A percentile compares a stretch with the other conserved stretches of the same genome.
These are phyloP conservation scores for Mariannaea sp. DNA, from an alignment of 2,329 filamentous ascomycete species.

Conservation along the genomic window DNA sequence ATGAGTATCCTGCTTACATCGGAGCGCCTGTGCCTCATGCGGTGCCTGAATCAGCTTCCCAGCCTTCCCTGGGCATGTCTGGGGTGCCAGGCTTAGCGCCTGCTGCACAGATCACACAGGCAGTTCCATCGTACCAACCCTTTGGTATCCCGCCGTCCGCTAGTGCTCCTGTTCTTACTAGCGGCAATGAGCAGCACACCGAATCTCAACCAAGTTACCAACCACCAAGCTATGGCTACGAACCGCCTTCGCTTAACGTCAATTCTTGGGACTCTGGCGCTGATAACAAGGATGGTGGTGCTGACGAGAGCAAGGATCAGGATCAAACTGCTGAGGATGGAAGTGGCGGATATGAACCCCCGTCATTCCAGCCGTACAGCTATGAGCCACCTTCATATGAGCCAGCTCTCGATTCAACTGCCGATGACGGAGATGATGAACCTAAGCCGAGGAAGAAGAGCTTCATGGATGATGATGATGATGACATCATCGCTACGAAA, in stretches of 20 bases:
- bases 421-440: conserved; percentile 51
- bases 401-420: conserved; percentile 50
- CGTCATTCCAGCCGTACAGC: conserved; percentile 63
- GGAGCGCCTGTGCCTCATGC: conserved; percentile 20
- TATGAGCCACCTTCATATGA: conserved; percentile 65
- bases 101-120: conserved; percentile 35
- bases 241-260: conserved; percentile 49
- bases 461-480: conserved; percentile 83
- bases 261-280: conserved; percentile 22
- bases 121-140: conserved; percentile 35
- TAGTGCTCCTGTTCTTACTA: conserved; percentile 24
- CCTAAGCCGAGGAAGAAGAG: conserved; percentile 74
- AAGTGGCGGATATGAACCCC: conserved; percentile 62
- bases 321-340: conserved; percentile 35
- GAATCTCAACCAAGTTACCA: conserved; percentile 47
- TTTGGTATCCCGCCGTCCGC: conserved; percentile 36
- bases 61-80: conserved; percentile 9
- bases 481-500: conserved; percentile 62
- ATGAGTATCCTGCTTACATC: conserved; percentile 42
- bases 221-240: conserved; percentile 56
- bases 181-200: conserved; percentile 17
- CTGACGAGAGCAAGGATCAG: conserved; percentile 18
- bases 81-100: conserved; percentile 30
- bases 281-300: not conserved
- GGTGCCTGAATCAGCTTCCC: conserved; percentile 14